Conservation (phyloP, 108 stramenopile species). For the Cyclotella sp. region DNA sequence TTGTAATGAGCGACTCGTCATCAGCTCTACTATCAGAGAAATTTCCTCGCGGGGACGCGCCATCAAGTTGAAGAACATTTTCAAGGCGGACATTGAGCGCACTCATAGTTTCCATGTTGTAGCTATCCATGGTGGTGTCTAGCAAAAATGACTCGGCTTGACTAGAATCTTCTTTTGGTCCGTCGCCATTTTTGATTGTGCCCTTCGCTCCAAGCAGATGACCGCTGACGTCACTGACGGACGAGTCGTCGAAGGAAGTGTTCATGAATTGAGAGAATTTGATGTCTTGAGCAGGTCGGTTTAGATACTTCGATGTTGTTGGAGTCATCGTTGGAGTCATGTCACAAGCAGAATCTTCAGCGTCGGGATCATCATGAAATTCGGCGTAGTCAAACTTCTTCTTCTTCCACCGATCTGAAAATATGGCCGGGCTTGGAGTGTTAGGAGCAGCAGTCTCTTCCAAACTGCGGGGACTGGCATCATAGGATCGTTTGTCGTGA, state of each 20-base stretch:
- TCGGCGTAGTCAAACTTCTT: slow-evolving; percentile 50
- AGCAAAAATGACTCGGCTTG: slow-evolving; percentile 24
- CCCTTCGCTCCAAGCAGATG: slow-evolving; percentile 34
- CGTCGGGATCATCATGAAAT: slow-evolving; percentile 32
- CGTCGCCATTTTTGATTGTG: neutral
- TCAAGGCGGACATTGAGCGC: slow-evolving; percentile 40
- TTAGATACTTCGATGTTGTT: slow-evolving; percentile 3
- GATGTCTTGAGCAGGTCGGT: slow-evolving; percentile 29
- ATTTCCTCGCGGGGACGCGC: neutral
- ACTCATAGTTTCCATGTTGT: slow-evolving; percentile 45
- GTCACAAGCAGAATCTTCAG: slow-evolving; percentile 13
- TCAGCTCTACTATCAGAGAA: neutral
- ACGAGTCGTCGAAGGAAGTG: slow-evolving; percentile 39
- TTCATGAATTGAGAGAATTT: slow-evolving; percentile 27
- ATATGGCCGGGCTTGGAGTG: slow-evolving; percentile 38
- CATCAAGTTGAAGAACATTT: slow-evolving; percentile 31
- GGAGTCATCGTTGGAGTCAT: slow-evolving; percentile 3
- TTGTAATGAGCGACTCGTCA: slow-evolving; percentile 12
- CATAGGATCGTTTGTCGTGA: slow-evolving; percentile 5
- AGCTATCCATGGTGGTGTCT: slow-evolving; percentile 41
- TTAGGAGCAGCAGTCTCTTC: slow-evolving; percentile 20
- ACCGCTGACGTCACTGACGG: slow-evolving; percentile 51
- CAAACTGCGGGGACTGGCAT: slow-evolving; percentile 24
- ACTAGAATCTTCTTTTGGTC: slow-evolving; percentile 15
- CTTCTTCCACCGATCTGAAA: slow-evolving; percentile 33